Percentiles rank a stretch among this genome's conserved stretches.
Evolutionary conservation across 2,329 filamentous ascomycete species (phyloP).

Genomic region (Alternaria hordeiaustralica): DNA sequence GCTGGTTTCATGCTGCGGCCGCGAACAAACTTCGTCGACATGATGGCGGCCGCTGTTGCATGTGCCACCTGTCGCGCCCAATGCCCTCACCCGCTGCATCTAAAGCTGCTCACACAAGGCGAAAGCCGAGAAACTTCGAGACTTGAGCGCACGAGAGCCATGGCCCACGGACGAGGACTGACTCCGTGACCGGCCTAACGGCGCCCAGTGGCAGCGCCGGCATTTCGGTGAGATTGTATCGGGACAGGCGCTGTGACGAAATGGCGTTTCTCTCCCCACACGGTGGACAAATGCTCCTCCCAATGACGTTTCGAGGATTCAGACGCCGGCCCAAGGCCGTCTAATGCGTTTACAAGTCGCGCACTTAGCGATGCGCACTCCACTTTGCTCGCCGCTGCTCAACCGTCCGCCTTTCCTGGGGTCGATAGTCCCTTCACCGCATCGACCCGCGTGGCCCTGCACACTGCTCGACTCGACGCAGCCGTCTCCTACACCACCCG

Average conservation of each 20-base stretch:
- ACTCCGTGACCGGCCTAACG: slow-evolving; percentile 3
- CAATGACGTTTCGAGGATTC: slow-evolving; percentile 21
- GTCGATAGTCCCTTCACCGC: slow-evolving; percentile 28
- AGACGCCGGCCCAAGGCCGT: slow-evolving; percentile 16
- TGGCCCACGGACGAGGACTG: neutral
- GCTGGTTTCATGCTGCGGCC: neutral
- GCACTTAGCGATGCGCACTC: slow-evolving; percentile 24
- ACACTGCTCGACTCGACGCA: slow-evolving; percentile 4
- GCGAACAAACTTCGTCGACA: neutral
- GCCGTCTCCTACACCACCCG: slow-evolving; percentile 6
- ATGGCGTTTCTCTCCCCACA: slow-evolving; percentile 28
- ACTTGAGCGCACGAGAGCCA: slow-evolving; percentile 6
- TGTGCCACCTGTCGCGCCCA: neutral
- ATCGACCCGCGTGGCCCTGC: slow-evolving; percentile 8
- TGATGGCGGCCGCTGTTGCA: neutral
- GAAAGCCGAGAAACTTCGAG: neutral
- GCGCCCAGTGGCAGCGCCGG: slow-evolving; percentile 7
- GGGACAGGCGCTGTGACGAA: slow-evolving; percentile 16
- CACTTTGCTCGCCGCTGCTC: slow-evolving; percentile 23
- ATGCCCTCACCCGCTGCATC: neutral
- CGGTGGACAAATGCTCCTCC: slow-evolving; percentile 17
- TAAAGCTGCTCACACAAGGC: neutral
- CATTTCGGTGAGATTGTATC: slow-evolving; percentile 10
- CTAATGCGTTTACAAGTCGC: slow-evolving; percentile 16
- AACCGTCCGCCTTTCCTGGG: slow-evolving; percentile 29